These are phyloP conservation scores for Trichoderma erinaceum DNA, from an alignment of 495 filamentous ascomycete species.

Conservation along the genomic window DNA sequence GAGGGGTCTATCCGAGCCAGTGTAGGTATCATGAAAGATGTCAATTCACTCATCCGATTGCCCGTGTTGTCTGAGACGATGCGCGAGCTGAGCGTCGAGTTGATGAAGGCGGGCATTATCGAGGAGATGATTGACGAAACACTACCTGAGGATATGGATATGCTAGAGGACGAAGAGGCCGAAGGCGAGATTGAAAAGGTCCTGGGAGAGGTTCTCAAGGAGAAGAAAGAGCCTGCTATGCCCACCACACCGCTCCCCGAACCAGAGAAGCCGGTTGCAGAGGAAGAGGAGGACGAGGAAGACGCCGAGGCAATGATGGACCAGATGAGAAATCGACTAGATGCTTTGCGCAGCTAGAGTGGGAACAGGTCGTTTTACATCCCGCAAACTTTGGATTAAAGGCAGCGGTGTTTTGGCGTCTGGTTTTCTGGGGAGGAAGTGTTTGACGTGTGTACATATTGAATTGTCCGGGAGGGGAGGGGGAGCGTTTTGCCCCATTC, in stretches of 20 bases:
- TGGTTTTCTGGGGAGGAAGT: neutral
- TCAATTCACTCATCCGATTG: conserved; percentile 76
- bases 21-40: conserved; percentile 94
- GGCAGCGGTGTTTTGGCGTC: conserved; percentile 12
- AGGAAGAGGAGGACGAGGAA: conserved; percentile 66
- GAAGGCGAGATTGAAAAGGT: conserved; percentile 91
- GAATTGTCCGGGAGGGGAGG: neutral
- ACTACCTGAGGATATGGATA: conserved; percentile 58
- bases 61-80: conserved; percentile 87
- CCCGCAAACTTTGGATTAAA: neutral
- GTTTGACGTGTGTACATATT: neutral
- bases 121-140: conserved; percentile 93
- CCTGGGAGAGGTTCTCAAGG: conserved; percentile 79
- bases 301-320: conserved; percentile 80
- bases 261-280: conserved; percentile 39
- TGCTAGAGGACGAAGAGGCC: conserved; percentile 77
- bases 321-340: conserved; percentile 86
- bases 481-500: neutral
- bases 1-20: conserved; percentile 83
- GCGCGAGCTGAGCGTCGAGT: conserved; percentile 77
- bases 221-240: conserved; percentile 60
- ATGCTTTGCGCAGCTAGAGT: conserved; percentile 78
- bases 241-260: conserved; percentile 54
- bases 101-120: conserved; percentile 92
- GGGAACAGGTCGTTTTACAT: neutral